Percentiles rank a stretch among this genome's conserved stretches.
Evolutionary conservation across 352 stramenopile species (phyloP).

Genomic region (Globisporangium abappressorium): DNA sequence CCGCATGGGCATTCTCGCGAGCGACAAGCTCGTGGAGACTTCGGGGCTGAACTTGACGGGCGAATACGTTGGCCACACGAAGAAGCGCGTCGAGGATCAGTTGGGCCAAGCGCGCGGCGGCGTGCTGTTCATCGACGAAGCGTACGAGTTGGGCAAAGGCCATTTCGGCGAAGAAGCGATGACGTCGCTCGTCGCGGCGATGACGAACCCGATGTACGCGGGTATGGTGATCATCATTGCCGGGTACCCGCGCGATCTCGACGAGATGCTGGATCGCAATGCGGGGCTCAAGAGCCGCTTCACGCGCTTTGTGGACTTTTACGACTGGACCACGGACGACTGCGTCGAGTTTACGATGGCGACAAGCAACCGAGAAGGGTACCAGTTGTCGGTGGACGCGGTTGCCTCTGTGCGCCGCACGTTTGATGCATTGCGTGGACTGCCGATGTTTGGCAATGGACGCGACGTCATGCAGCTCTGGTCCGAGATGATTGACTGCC

Average conservation of each 20-base stretch:
- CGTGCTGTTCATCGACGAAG: constrained; percentile 93
- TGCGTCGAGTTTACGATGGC: constrained; percentile 63
- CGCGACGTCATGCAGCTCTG: constrained; percentile 68
- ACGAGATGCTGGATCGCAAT: constrained; percentile 88
- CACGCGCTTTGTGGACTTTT: constrained; percentile 86
- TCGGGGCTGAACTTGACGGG: constrained; percentile 87
- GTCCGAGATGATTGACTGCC: constrained; percentile 59
- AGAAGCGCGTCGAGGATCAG: constrained; percentile 86
- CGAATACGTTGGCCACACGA: constrained; percentile 87
- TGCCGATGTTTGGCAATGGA: constrained; percentile 72
- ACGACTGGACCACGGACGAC: constrained; percentile 82
- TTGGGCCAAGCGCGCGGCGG: constrained; percentile 87
- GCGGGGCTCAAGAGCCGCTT: constrained; percentile 90
- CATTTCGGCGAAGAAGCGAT: constrained; percentile 84
- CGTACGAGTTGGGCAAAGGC: constrained; percentile 88
- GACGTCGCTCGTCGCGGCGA: constrained; percentile 86
- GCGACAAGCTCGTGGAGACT: constrained; percentile 90
- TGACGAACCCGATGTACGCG: constrained; percentile 82
- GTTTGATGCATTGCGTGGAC: constrained; percentile 38
- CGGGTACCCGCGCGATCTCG: constrained; percentile 86
- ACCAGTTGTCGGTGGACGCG: constrained; percentile 29
- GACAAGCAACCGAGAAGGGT: constrained; percentile 40
- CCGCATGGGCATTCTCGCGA: constrained; percentile 88
- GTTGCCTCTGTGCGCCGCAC: constrained; percentile 24
- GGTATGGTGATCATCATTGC: constrained; percentile 90